These are phyloP conservation scores for Skeletonema marinoi DNA, from an alignment of 108 stramenopile genomes.

Conservation along the genomic window DNA sequence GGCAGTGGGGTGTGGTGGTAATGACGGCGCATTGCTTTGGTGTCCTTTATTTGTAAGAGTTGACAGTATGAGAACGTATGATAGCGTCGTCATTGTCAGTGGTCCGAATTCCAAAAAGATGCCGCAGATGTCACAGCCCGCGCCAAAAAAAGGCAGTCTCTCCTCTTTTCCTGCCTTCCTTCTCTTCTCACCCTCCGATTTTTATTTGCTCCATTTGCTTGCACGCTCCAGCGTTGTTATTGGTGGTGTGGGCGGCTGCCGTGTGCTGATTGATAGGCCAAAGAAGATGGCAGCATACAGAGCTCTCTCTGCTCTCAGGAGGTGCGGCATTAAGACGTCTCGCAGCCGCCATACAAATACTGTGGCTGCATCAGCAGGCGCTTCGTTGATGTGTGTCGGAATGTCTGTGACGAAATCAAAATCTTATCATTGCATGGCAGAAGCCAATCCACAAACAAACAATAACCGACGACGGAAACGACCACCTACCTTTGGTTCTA, in stretches of 20 bases:
- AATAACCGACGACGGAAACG: background rate
- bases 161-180: too few species aligned
- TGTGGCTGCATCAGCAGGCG: background rate
- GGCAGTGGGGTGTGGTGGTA: too few species aligned
- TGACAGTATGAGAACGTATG: too few species aligned
- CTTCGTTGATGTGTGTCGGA: background rate
- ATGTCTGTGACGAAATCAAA: background rate
- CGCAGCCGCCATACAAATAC: background rate
- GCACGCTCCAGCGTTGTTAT: too few species aligned
- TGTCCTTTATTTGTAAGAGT: background rate
- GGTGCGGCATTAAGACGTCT: background rate
- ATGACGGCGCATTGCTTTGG: background rate
- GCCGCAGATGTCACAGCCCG: too few species aligned
- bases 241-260: background rate
- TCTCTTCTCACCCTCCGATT: too few species aligned
- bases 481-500: conserved; percentile 14
- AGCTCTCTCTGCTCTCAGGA: background rate
- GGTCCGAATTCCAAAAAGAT: too few species aligned
- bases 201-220: too few species aligned
- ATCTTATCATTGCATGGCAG: background rate
- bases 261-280: background rate
- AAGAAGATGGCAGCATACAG: background rate
- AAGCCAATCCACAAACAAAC: background rate
- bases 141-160: too few species aligned
- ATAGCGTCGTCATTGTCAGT: too few species aligned